A percentile compares a stretch with the other conserved stretches of the same genome.
Conservation (phyloP, 371 early-diverging fungal genomes). For the Batkoa obscura region DNA sequence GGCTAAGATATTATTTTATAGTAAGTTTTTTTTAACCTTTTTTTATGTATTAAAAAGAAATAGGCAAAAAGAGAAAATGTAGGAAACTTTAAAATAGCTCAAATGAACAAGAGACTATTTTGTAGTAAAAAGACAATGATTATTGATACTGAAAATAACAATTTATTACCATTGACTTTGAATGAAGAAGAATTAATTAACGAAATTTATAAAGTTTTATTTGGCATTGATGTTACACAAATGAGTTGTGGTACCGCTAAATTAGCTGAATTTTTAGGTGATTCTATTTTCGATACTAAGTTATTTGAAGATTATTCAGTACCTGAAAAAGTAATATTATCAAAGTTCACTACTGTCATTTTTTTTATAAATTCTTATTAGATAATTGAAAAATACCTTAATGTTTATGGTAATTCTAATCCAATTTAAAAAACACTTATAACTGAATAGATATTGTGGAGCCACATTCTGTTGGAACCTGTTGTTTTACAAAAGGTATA, state of each 20-base stretch:
- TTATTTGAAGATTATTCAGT: background rate
- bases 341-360: background rate
- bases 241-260: background rate
- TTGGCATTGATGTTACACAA: too few relatives aligned
- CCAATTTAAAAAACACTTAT: background rate
- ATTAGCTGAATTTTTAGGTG: background rate
- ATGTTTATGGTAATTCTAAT: background rate
- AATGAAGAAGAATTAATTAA: too few relatives aligned
- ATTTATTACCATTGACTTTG: too few relatives aligned
- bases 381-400: background rate
- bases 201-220: too few relatives aligned
- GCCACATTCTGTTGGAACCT: constrained; percentile 32
- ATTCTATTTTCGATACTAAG: background rate
- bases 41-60: too few relatives aligned
- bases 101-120: too few relatives aligned
- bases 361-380: background rate
- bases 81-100: too few relatives aligned
- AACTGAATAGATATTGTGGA: constrained; percentile 41
- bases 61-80: too few relatives aligned
- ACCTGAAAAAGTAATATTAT: background rate
- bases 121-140: too few relatives aligned
- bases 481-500: constrained; percentile 66
- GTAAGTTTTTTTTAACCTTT: too few relatives aligned
- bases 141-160: too few relatives aligned
- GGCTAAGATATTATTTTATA: constrained; percentile 37